Evolutionary conservation across 768 basidiomycete species (phyloP), one percentile per base, ranked within the genome.

Genomic region (Pleurotus platypus): DNA sequence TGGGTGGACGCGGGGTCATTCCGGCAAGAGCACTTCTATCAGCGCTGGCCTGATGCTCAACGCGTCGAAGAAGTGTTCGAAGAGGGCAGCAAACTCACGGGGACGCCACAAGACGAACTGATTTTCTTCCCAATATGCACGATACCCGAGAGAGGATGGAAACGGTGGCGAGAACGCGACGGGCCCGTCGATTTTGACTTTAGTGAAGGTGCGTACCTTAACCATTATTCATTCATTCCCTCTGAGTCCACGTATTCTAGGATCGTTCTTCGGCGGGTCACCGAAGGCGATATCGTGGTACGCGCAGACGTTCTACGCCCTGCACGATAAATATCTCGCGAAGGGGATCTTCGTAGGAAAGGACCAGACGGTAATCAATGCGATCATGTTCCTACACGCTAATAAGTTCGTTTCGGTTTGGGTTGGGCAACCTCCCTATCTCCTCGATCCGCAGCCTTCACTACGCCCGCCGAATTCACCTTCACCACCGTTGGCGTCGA

Each of bases 1-100:
- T 85, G 83, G 83, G 74, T 69, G 37, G 83, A 85, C 60, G 81
- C 82, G 2, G 82, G 79, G 4, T 78, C 79, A 58, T 82, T 85
- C 61, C 65, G 81, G 13, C 55, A 64, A 16, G 62, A 69, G 0
- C 80, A 84, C 66, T 58, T 58, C 11, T 84, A 78, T 61, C 56
- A 56, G 3, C 43, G 38, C n/a, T 85, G 84, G 84, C 84, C 83
- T 2, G 73, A 78, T 59, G 63, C 68, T 3, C 57, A 27, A 9
- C 67, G 78, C 12, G 70, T 83, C 2, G 65, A 73, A 22, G 59
- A 73, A 30, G 60, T 81, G 1, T 82, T 75, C 71, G 50, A 70
- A 16, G 63, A 72, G 26, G 78, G 70, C 3, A 64, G 63, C 27
- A 37, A 42, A n/a, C 16, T 69, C 56, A 67, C 66, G n/a, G 70